A percentile compares a stretch with the other conserved stretches of the same genome.
Evolutionary conservation across 257 asterid genomes (phyloP).

Genomic region (Sherardia arvensis): DNA sequence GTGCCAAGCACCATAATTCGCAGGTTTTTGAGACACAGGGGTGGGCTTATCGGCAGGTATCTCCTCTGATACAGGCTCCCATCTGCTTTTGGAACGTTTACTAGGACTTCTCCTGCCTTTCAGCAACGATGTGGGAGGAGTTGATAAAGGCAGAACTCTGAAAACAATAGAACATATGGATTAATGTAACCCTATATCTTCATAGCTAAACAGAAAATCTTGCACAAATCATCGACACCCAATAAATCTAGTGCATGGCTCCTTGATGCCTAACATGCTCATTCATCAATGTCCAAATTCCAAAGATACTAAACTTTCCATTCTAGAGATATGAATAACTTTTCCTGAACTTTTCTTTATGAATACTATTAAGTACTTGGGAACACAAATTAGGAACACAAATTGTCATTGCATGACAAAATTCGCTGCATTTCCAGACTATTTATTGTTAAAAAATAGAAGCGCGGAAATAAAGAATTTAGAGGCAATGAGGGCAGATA

Average conservation of each 20-base stretch:
- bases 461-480: background rate
- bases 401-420: background rate
- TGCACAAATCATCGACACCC: too few species aligned
- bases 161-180: conserved; percentile 16
- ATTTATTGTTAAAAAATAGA: background rate
- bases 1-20: conserved; percentile 66
- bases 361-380: background rate
- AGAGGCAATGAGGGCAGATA: conserved; percentile 15
- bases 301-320: background rate
- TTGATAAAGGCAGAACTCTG: conserved; percentile 42
- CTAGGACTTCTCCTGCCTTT: conserved; percentile 69
- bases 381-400: background rate
- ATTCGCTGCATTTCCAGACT: background rate
- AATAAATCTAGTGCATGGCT: conserved; percentile 2
- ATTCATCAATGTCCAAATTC: background rate
- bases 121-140: conserved; percentile 31
- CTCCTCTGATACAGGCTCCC: conserved; percentile 88
- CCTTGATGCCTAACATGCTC: background rate
- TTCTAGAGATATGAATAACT: background rate
- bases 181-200: background rate
- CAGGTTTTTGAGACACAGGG: conserved; percentile 30
- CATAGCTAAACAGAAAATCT: background rate
- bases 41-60: conserved; percentile 43
- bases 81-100: conserved; percentile 89
- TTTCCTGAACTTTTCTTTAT: background rate